Evolutionary conservation across 1,139 yeast genomes (phyloP).

Genomic region (Eremothecium sinecaudum): DNA sequence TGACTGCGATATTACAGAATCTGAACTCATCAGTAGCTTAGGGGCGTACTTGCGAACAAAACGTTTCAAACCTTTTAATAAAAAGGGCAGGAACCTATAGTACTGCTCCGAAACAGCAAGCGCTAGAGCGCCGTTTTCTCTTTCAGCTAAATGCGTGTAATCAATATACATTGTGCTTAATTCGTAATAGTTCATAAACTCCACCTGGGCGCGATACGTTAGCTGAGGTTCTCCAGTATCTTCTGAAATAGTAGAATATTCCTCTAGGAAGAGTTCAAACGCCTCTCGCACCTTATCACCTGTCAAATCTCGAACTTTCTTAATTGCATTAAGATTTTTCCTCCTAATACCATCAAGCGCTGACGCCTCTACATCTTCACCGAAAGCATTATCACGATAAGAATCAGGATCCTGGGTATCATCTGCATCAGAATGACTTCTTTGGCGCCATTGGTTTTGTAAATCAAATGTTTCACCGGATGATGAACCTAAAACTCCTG

Average conservation of each 20-base stretch:
- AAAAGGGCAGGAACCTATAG: slow-evolving; percentile 82
- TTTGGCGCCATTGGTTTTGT: not conserved
- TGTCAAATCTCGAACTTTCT: slow-evolving; percentile 81
- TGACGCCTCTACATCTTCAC: slow-evolving; percentile 16
- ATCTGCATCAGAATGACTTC: slow-evolving; percentile 9
- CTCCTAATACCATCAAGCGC: slow-evolving; percentile 27
- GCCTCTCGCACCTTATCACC: slow-evolving; percentile 91
- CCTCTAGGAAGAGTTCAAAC: slow-evolving; percentile 76
- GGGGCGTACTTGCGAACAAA: slow-evolving; percentile 75
- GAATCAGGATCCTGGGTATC: slow-evolving; percentile 18
- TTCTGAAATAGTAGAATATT: slow-evolving; percentile 32
- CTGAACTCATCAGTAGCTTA: slow-evolving; percentile 35
- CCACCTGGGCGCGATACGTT: slow-evolving; percentile 69
- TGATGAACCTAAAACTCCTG: slow-evolving; percentile 1
- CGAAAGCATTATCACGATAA: slow-evolving; percentile 15
- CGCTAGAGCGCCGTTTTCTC: slow-evolving; percentile 83
- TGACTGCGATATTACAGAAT: slow-evolving; percentile 37
- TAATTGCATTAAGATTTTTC: slow-evolving; percentile 51
- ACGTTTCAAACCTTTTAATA: slow-evolving; percentile 63
- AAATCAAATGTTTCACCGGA: not conserved
- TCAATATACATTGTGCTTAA: slow-evolving; percentile 75
- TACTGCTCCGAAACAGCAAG: slow-evolving; percentile 85
- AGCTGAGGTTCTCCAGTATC: slow-evolving; percentile 38
- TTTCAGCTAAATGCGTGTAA: slow-evolving; percentile 63
- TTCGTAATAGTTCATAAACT: slow-evolving; percentile 70